These are phyloP conservation scores for Coffea canephora DNA, from an alignment of 257 asterid genomes.

Conservation along the genomic window DNA sequence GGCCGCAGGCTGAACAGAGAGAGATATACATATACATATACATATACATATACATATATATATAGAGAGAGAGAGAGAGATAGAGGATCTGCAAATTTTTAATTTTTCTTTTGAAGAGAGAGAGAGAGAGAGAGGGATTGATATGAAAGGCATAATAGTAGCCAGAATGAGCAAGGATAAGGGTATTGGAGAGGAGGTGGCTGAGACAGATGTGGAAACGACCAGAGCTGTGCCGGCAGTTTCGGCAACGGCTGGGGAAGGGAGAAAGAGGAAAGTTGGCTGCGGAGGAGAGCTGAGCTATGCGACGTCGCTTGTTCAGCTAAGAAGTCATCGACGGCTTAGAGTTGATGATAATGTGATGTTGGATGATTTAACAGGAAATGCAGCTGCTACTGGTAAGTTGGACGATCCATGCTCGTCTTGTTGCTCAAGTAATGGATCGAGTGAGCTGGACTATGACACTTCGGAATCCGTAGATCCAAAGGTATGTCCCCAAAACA, in stretches of 20 bases:
- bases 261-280: slow-evolving; percentile 46
- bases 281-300: slow-evolving; percentile 25
- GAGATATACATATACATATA: background rate
- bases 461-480: slow-evolving; percentile 50
- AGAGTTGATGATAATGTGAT: background rate
- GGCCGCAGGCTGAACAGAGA: background rate
- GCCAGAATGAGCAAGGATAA: slow-evolving; percentile 24
- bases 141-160: slow-evolving; percentile 11
- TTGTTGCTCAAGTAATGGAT: slow-evolving; percentile 44
- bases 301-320: slow-evolving; percentile 31
- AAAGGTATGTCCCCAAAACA: slow-evolving; percentile 27
- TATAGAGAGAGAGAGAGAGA: background rate
- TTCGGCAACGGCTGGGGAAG: slow-evolving; percentile 13
- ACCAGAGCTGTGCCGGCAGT: slow-evolving; percentile 13
- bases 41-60: too few relatives aligned
- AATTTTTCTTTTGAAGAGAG: background rate
- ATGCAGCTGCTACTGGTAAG: slow-evolving; percentile 11
- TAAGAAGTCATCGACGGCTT: slow-evolving; percentile 14
- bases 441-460: slow-evolving; percentile 30
- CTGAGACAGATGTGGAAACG: slow-evolving; percentile 22
- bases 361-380: slow-evolving; percentile 23
- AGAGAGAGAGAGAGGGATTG: background rate
- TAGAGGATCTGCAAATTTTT: background rate
- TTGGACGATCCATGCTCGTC: slow-evolving; percentile 37
- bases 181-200: slow-evolving; percentile 31